Base-by-base conservation (phyloP, 768 basidiomycete genomes). In the Lentinula boryana region DNA sequence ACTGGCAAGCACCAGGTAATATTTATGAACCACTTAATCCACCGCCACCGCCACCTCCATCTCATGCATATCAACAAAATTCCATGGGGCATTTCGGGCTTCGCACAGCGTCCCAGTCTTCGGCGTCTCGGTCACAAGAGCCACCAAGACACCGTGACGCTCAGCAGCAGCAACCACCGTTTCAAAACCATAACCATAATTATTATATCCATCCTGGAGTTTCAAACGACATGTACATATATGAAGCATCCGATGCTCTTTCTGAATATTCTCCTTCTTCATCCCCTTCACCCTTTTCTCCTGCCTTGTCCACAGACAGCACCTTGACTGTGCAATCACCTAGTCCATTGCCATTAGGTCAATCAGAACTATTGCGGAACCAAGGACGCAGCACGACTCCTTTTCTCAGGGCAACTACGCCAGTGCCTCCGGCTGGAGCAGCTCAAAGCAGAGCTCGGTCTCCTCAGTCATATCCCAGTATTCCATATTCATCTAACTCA, bases 221-320 rank as follows among this genome's bases (percentile, higher is more conserved):
- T 21, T 41, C 49, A 18, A 60, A 16, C 5, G 58, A 60, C 23
- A 60, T 49, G 50, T 60, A 60, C 46, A 60, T 60, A 7, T 60
- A 60, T 40, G 58, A 60, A 52, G 58, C 58, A 12, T 60, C 58
- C 50, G 58, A 60, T 52, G 38, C 35, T 7, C 43, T 31, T 52
- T 60, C 58, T 8, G 58, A 60, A 52, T 60, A 38, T 31, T 60
- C 58, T 36, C 48, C 58, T 3, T 51, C 58, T 3, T 33, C 58
- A n/a, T 40, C 46, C 27, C 36, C 48, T n/a, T 43, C 41, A 5
- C 9, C 41, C 4, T 60, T 50, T n/a, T 60, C 50, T 3, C 58
- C 58, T 40, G 36, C 32, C 32, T n/a, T 60, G 13, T 52, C 58
- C 2, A 60, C 48, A 12, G 58, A 60, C 16, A 60, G 58, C 18